These are phyloP conservation scores for Ligustrum vulgare DNA, from an alignment of 257 asterid genomes.

Conservation along the genomic window DNA sequence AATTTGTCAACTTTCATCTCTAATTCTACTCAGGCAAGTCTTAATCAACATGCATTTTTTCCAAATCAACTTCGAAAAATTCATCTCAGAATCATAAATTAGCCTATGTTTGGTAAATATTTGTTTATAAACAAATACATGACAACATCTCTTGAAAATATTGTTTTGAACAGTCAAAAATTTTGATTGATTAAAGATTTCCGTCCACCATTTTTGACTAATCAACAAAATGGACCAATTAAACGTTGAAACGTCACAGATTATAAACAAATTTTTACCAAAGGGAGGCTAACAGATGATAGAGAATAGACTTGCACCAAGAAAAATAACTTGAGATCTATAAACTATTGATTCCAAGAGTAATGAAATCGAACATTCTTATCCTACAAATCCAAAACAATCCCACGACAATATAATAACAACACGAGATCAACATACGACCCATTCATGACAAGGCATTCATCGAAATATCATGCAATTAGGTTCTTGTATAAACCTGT, in stretches of 20 bases:
- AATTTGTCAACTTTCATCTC: not conserved
- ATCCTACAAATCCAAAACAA: constrained; percentile 2
- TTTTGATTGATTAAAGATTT: no score
- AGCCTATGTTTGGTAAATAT: no score
- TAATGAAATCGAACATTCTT: not conserved
- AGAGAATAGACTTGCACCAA: not conserved
- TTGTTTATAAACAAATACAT: no score
- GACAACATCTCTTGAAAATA: no score
- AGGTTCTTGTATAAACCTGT: not conserved
- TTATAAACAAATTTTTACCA: no score
- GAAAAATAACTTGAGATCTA: not conserved
- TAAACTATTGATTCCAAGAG: not conserved
- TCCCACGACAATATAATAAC: constrained; percentile 4
- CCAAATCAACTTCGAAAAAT: not conserved
- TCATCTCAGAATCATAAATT: not conserved
- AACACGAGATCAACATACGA: constrained; percentile 15
- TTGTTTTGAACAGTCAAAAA: no score
- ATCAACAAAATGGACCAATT: no score
- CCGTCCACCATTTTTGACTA: no score
- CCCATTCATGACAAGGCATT: not conserved
- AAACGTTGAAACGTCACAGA: no score
- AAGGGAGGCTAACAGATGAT: not conserved
- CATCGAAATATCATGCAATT: constrained; percentile 14
- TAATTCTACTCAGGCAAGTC: no score
- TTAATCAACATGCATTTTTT: no score